Evolutionary conservation across 2,329 filamentous ascomycete species (phyloP).

Genomic region (Fusarium circinatum): DNA sequence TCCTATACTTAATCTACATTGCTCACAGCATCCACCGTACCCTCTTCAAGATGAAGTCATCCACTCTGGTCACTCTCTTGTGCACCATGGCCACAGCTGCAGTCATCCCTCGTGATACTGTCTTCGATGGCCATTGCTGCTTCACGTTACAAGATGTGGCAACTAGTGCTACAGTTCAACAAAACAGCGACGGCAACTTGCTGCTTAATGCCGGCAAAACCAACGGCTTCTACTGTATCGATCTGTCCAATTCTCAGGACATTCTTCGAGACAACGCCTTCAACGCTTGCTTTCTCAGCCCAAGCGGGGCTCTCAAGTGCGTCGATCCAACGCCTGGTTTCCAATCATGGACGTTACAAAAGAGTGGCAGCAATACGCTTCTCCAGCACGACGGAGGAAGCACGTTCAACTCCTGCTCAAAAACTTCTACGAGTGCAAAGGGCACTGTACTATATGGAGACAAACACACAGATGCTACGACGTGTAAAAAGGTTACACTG

Average conservation of each 20-base stretch:
- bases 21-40: background rate
- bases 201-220: constrained; percentile 41
- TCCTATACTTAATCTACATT: background rate
- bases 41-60: constrained; percentile 34
- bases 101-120: constrained; percentile 37
- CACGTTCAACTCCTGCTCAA: constrained; percentile 43
- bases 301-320: constrained; percentile 44
- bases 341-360: constrained; percentile 43
- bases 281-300: constrained; percentile 49
- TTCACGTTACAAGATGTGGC: constrained; percentile 46
- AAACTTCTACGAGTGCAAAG: constrained; percentile 15
- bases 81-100: constrained; percentile 33
- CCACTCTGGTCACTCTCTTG: constrained; percentile 34
- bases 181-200: constrained; percentile 44
- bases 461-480: constrained; percentile 17
- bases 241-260: constrained; percentile 38
- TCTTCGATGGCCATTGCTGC: constrained; percentile 44
- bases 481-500: constrained; percentile 42
- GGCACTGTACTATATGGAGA: constrained; percentile 42
- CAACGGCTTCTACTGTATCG: constrained; percentile 48
- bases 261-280: constrained; percentile 44
- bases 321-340: constrained; percentile 47
- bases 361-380: constrained; percentile 31
- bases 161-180: constrained; percentile 40
- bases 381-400: constrained; percentile 41